Base-by-base conservation (phyloP, 2,329 filamentous ascomycete species). In the Lasiodiplodia sp. region DNA sequence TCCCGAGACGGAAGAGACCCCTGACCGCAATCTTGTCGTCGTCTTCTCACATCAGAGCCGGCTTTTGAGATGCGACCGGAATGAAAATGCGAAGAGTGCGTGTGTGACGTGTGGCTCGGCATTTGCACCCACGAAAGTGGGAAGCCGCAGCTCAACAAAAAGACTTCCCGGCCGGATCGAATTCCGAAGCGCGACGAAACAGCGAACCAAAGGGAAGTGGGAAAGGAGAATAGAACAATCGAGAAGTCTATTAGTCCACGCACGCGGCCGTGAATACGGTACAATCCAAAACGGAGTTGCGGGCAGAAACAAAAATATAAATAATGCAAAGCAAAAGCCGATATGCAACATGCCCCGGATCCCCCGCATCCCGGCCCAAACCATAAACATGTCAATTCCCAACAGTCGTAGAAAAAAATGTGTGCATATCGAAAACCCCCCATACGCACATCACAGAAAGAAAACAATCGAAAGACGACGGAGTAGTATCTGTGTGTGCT, bases 241-340 rank as follows among this genome's bases (percentile, higher is more conserved):
- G n/a, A 47, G 40, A 47, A 21, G 44, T 47, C 44, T 47, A 47
- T 47, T 47, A 47, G 44, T 47, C 44, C 44, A 47, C 44, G 44
- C 44, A 47, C 44, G 40, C 40, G 44, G 44, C 44, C 44, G 44
- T 47, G 18, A 47, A 47, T 47, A 47, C 44, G 44, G 8, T 47
- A 47, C 44, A 47, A n/a, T 21, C 44, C 44, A 7, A 47, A 47
- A 47, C 44, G 12, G 11, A 21, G 44, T 47, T 21, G 44, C 44
- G 44, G 40, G 44, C 12, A 47, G 18, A 47, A 47, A 7, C 18
- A 10, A 47, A 47, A 18, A 47, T 47, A 47, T 47, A 47, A 11
- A 21, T 21, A 11, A 47, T 47, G 44, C 44, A 47, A 47, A 47
- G 18, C n/a, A n/a, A 40, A 47, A 47, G 44, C 44, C 44, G 44